Evolutionary conservation across 768 basidiomycete genomes (phyloP).

Genomic region (Pisolithus sp.): DNA sequence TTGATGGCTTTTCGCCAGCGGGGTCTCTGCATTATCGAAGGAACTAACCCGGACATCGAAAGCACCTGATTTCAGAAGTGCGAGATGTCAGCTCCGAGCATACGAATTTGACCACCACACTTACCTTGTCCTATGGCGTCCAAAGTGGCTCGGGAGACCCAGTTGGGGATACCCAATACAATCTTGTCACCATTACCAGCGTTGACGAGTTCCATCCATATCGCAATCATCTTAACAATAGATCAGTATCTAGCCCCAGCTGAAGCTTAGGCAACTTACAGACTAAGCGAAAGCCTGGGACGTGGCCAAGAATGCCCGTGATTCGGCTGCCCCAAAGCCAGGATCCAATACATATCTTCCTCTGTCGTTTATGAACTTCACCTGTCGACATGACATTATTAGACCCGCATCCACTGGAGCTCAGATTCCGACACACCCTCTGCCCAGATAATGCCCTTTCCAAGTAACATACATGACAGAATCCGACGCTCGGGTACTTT

Average conservation of each 20-base stretch:
- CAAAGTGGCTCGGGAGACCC: constrained; percentile 37
- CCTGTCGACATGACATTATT: constrained; percentile 14
- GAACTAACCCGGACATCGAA: constrained; percentile 45
- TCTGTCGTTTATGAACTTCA: constrained; percentile 45
- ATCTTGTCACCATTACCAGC: constrained; percentile 4
- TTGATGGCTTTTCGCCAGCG: constrained; percentile 3
- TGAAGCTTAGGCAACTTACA: constrained; percentile 5
- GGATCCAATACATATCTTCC: constrained; percentile 50
- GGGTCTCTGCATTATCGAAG: constrained; percentile 19
- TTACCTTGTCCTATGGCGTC: constrained; percentile 48
- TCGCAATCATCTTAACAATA: constrained; percentile 13
- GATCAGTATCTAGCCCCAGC: neutral
- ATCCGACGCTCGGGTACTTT: constrained; percentile 28
- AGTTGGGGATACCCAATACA: constrained; percentile 10
- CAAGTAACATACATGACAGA: constrained; percentile 14
- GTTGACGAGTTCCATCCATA: constrained; percentile 19
- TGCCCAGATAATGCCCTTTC: constrained; percentile 35
- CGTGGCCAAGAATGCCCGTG: constrained; percentile 43
- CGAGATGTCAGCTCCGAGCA: neutral
- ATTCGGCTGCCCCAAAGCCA: constrained; percentile 47
- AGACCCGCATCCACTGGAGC: constrained; percentile 7
- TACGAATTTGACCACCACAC: neutral
- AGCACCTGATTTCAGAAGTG: constrained; percentile 27
- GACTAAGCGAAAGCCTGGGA: constrained; percentile 34
- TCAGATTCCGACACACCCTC: constrained; percentile 25